Evolutionary conservation across 345 rosid genomes (phyloP), one percentile per base, ranked within the genome.

Genomic region (Syzygium oleosum): DNA sequence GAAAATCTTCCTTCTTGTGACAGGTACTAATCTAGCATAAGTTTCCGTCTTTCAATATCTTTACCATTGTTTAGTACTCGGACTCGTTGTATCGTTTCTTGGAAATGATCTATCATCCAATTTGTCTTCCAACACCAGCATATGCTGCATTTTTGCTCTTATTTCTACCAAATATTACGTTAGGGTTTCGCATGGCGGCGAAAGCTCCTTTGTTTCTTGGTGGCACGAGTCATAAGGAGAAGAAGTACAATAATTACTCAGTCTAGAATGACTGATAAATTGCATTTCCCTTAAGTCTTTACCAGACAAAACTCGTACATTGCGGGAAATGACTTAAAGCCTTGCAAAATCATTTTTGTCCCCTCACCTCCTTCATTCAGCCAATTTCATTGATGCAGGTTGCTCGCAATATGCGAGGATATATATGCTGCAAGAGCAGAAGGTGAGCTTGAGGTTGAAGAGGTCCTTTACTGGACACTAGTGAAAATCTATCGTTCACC

Each of bases 1-100:
- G 94, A 92, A 86, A 92, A 92, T 88, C 92, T 92, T 78, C 94
- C 94, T 52, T 91, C 91, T 54, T 92, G 94, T 86, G 94, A 92
- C 87, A 91, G 94, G 94, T 91, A 90, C 13, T 25, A 12, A 55
- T 38, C 38, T n/a, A 52, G 65, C 29, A 38, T 86, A 80, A 77
- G 23, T 51, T 52, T 19, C 34, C 5, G 2, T 52, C 85, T 53
- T 23, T 80, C 11, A 8, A 73, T 9, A 73, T 73, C 46, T 27
- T 56, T n/a, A 5, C 25, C 41, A 27, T 12, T 3, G 2, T 73
- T 59, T 73, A 43, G 23, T 51, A 27, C 51, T 17, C 1, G 23
- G 46, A 53, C 41, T 34, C 23, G 65, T 31, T 54, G 41, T 51
- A 7, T 53, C 56, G 23, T 15, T 31, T 84, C 43, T 43, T 52